Evolutionary conservation across 108 stramenopile species (phyloP).

Genomic region (Mayamaea pseudoterrestris): DNA sequence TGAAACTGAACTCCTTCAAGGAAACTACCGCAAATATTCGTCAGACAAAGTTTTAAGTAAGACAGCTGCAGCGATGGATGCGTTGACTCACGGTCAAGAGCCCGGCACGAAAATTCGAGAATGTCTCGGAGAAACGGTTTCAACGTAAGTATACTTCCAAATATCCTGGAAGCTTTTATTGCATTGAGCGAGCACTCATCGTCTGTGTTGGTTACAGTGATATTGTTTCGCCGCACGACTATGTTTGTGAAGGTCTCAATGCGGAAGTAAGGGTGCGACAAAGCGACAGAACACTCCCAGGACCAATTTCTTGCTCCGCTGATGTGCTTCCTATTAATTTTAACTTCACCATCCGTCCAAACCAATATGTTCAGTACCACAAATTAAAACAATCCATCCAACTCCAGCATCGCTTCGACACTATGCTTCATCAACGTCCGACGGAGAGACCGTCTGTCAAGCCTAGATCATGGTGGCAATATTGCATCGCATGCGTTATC

Average conservation of each 20-base stretch:
- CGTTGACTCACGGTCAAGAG: slow-evolving; percentile 26
- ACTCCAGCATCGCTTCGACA: slow-evolving; percentile 70
- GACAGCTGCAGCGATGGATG: slow-evolving; percentile 53
- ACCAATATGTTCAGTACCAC: slow-evolving; percentile 56
- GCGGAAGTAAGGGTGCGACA: slow-evolving; percentile 13
- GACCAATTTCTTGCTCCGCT: slow-evolving; percentile 34
- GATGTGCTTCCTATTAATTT: slow-evolving; percentile 49
- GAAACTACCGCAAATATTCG: slow-evolving; percentile 27
- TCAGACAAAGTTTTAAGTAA: slow-evolving; percentile 27
- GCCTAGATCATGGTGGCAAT: slow-evolving; percentile 68
- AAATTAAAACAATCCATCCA: slow-evolving; percentile 53
- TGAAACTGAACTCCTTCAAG: slow-evolving; percentile 42
- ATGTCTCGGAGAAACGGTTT: slow-evolving; percentile 8
- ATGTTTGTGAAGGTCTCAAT: slow-evolving; percentile 20
- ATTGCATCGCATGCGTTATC: slow-evolving; percentile 54
- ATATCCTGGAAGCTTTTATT: neutral
- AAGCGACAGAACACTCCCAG: slow-evolving; percentile 32
- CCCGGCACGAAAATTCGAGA: slow-evolving; percentile 35
- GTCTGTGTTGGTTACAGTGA: too few species aligned
- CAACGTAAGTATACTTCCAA: neutral
- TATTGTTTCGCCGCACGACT: slow-evolving; percentile 23
- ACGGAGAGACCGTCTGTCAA: slow-evolving; percentile 17
- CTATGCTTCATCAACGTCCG: slow-evolving; percentile 67
- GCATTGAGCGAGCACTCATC: neutral
- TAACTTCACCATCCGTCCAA: slow-evolving; percentile 34